Base-by-base conservation (phyloP, 1,139 yeast species). In the Hansenula sp. region DNA sequence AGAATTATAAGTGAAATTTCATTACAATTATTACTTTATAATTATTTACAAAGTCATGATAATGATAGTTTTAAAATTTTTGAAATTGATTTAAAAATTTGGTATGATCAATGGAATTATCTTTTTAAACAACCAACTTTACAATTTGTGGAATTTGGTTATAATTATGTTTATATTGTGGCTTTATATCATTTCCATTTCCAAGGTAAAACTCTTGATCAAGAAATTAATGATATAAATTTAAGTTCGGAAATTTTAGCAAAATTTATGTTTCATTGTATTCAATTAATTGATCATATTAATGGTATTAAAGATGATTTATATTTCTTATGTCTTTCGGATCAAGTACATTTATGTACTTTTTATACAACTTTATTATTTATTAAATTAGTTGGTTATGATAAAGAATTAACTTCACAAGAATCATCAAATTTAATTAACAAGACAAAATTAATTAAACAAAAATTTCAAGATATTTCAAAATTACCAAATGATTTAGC, bases 1-100 rank as follows among this genome's bases (percentile, higher is more conserved):
- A 64, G 95, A 45, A 84, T 86, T 80, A 83, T 85, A 14, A 83
- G 90, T 40, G 95, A 86, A 59, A 80, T 84, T 40, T 76, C 81
- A 17, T 69, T 84, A 11, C 75, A 82, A 42, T 61, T 78, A 28
- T 70, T 82, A 16, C 69, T 85, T 1, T 84, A 84, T 59, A 76
- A 75, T 44, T 83, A 71, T 54, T 64, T 81, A 26, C 85, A 81
- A 52, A 56, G 65, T 21, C 12, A 20, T 27, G 53, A 57, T 11
- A 45, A 48, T 29, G 16, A 24, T 17, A 25, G 24, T 17, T 32
- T n/a, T 32, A 11, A 32, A 17, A 53, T 53, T 6, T 64, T 65
- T 32, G 64, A 62, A 37, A 58, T 54, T 13, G 70, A 67, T 35
- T 48, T 83, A n/a, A 62, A 63, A 24, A 53, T 59, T 6, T 86